Percentiles rank a stretch among this genome's conserved stretches.
These are phyloP conservation scores for Tetrastigma voinierianum DNA, from an alignment of 164 flowering plant genomes.

Conservation along the genomic window DNA sequence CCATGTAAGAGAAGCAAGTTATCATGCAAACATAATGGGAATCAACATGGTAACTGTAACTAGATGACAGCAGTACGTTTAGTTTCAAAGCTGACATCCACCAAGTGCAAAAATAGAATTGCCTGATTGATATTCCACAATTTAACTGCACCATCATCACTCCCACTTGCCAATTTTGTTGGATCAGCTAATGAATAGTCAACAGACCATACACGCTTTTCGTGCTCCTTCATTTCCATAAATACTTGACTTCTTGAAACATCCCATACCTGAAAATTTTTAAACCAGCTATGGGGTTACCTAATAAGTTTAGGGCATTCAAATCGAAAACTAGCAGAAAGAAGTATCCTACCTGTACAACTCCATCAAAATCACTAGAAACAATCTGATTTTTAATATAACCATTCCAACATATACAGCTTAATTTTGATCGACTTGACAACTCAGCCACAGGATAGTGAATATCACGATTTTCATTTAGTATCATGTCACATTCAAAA, in stretches of 20 bases:
- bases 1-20: constrained; percentile 51
- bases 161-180: constrained; percentile 91
- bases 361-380: constrained; percentile 95
- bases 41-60: constrained; percentile 27
- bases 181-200: constrained; percentile 92
- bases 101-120: constrained; percentile 86
- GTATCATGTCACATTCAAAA: constrained; percentile 75
- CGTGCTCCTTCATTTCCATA: constrained; percentile 88
- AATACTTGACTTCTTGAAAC: constrained; percentile 74
- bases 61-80: constrained; percentile 75
- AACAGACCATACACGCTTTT: constrained; percentile 94
- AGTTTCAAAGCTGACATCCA: constrained; percentile 93
- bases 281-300: neutral
- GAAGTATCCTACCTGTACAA: constrained; percentile 74
- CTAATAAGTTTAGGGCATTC: constrained; percentile 2
- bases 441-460: constrained; percentile 98
- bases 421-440: constrained; percentile 79
- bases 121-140: constrained; percentile 99
- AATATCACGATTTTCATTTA: constrained; percentile 75
- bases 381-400: constrained; percentile 97
- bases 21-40: constrained; percentile 33
- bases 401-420: constrained; percentile 92
- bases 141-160: constrained; percentile 94
- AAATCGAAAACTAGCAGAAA: constrained; percentile 3
- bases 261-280: constrained; percentile 82